A percentile compares a stretch with the other conserved stretches of the same genome.
Evolutionary conservation across 164 flowering plant genomes (phyloP).

Genomic region (Macadamia integrifolia): DNA sequence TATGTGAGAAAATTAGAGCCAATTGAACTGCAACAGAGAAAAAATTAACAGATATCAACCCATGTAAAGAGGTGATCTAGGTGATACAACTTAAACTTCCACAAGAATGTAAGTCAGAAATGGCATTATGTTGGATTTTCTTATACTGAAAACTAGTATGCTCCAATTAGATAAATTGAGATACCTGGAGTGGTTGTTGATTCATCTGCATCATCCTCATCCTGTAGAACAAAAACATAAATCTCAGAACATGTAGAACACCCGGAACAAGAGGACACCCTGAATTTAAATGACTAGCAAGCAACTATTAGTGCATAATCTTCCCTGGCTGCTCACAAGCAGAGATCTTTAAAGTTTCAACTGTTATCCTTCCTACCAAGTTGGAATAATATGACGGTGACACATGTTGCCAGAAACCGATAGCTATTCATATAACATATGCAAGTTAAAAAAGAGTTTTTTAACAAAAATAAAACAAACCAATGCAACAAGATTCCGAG

Average conservation of each 20-base stretch:
- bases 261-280: background rate
- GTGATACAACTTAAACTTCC: background rate
- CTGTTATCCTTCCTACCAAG: background rate
- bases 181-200: slow-evolving; percentile 55
- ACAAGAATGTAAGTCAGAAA: background rate
- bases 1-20: slow-evolving; percentile 84
- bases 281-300: background rate
- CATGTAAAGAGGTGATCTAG: background rate
- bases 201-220: slow-evolving; percentile 62
- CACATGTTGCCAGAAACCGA: background rate
- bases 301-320: background rate
- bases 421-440: background rate
- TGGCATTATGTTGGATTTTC: background rate
- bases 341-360: background rate
- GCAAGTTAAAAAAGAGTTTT: background rate
- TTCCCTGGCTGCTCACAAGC: background rate
- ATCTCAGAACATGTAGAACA: slow-evolving; percentile 11
- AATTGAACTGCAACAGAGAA: slow-evolving; percentile 63
- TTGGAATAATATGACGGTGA: background rate
- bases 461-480: background rate
- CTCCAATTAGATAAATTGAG: background rate
- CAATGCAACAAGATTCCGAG: background rate
- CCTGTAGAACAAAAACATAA: slow-evolving; percentile 39
- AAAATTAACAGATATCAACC: slow-evolving; percentile 5
- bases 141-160: background rate